Base-by-base conservation (phyloP, 805 yeast species). In the Nematodospora valgi region DNA sequence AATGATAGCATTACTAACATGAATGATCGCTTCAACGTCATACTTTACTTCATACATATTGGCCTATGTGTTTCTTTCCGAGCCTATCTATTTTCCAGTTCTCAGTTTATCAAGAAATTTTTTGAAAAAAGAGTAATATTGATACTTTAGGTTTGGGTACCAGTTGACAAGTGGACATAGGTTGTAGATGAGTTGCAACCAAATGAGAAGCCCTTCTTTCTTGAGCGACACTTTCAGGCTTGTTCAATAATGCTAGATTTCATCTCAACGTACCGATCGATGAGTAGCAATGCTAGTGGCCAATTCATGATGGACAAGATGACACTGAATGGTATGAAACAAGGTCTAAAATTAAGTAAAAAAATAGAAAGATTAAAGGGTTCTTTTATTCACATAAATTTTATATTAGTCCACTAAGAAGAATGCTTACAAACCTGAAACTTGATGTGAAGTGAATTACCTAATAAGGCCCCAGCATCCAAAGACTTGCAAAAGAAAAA, bases 351-450 rank as follows among this genome's bases (percentile, higher is more conserved):
- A 5, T 24, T 32, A 16, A 18, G 23, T 10, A 8, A 24, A 13
- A 32, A 32, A 24, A 32, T 32, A 11, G 11, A 24, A 7, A n/a
- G 13, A 4, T 5, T 11, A 9, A 4, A n/a, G 3, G 35, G 18
- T 32, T 32, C 23, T 29, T 29, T 4, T 19, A 24, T 5, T 18
- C 29, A 6, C 29, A 32, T 14, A 18, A 21, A 13, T 32, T 23
- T 13, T 32, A 23, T 14, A 23, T 24, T 3, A 32, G 35, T 32
- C 35, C 35, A 8, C 24, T 32, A 19, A 25, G 35, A 11, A 23
- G 35, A 18, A n/a, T 32, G 35, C 14, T 32, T 32, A 14, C 29
- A 32, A 24, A 32, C 35, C 7, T 32, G 28, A 23, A 17, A 32
- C 4, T 16, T 32, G 12, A 32, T 29, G 5, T 32, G 35, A 29